Conservation (phyloP, 202 grass and related monocot species). For the Hordeum pubiflorum region DNA sequence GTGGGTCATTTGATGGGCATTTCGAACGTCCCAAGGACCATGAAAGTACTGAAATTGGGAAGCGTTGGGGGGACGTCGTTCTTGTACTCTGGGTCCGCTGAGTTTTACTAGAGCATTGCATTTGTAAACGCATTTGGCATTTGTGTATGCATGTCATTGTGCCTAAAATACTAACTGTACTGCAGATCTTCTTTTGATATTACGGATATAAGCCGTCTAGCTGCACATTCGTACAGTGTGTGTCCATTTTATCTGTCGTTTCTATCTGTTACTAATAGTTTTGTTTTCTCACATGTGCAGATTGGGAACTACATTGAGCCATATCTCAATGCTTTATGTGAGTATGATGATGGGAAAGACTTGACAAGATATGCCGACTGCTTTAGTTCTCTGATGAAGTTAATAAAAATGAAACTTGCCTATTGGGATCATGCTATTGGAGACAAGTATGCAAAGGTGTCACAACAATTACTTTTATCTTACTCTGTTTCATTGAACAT, state of each 20-base stretch:
- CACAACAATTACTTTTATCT: not conserved
- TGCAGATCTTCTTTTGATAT: not conserved
- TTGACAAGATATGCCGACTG: conserved; percentile 61
- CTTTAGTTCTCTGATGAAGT: conserved; percentile 74
- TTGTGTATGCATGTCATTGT: not conserved
- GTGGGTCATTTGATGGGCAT: not conserved
- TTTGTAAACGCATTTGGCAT: too few species aligned
- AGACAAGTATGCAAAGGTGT: conserved; percentile 71
- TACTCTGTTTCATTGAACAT: too few species aligned
- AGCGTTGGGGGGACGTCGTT: too few species aligned
- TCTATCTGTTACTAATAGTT: not conserved
- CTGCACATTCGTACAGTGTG: not conserved
- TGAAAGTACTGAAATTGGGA: too few species aligned
- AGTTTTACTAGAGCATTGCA: too few species aligned
- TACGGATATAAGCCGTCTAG: not conserved
- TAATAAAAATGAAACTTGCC: conserved; percentile 89
- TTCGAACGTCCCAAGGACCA: too few species aligned
- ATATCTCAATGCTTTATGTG: conserved; percentile 59
- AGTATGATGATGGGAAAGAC: conserved; percentile 59
- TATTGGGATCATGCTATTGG: conserved; percentile 70
- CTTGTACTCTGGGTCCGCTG: too few species aligned
- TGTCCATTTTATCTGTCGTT: not conserved
- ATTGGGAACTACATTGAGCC: conserved; percentile 90
- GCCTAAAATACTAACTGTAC: not conserved
- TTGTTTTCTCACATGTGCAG: conserved; percentile 37